Base-by-base conservation (phyloP, 192 early-diverging fungal genomes). In the Coemansia erecta region DNA sequence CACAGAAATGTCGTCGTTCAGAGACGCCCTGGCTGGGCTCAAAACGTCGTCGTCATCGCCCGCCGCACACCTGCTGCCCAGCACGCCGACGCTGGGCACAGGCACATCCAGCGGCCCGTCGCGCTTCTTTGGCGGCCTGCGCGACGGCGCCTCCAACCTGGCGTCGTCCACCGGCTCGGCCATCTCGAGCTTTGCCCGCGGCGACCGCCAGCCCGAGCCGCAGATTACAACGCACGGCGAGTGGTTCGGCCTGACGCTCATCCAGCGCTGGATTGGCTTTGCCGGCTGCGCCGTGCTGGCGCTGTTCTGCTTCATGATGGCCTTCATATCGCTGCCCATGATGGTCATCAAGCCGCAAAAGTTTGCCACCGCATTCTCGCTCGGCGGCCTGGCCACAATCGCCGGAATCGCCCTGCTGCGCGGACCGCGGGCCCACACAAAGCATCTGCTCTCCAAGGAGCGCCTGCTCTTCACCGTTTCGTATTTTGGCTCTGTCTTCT, bases 401-500 rank as follows among this genome's bases (percentile, higher is more conserved):
- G n/a, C 60, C 0, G 72, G 67, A 1, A 74, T 97, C 52, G 89
- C 93, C 6, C 58, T 97, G 55, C 69, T 97, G 48, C 79, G 85
- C 44, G 94, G 94, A 6, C 93, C 90, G 18, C 75, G 82, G 33
- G 85, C 92, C 8, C 92, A 95, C 66, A 52, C 92, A 35, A 80
- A 83, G 57, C 92, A 94, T 58, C 78, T 95, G 72, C 71, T 92
- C 28, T 90, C 90, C 15, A 67, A 66, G 47, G 89, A 92, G 43
- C 82, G 96, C 35, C 53, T 94, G 31, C 84, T 91, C 21, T 96
- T 95, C 59, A 94, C 92, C 1, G 54, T 70, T 15, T 70, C 84
- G 9, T 97, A 97, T 62, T 69, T 97, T 42, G 87, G 86, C 21
- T 90, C 90, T 22, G 88, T 98, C 82, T 69, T 81, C 26, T 72